Base-by-base conservation (phyloP, 2,329 filamentous ascomycete species). In the Fusarium hainanense region DNA sequence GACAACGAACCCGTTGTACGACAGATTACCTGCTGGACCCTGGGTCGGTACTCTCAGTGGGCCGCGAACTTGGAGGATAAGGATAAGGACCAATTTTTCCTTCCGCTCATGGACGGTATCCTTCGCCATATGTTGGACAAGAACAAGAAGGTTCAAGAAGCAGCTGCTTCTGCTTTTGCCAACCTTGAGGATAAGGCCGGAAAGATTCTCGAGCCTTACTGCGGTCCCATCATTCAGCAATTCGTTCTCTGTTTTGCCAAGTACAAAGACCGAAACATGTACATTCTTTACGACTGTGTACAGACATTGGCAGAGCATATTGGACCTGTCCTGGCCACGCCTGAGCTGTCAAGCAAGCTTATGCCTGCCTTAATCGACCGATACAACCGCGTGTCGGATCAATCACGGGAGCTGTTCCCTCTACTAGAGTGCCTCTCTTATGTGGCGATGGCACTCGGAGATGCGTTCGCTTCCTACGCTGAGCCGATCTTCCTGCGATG, bases 241-340 rank as follows among this genome's bases (percentile, higher is more conserved):
- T 98, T 95, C 76, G 94, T 98, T 54, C 86, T 88, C 65, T 99
- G 96, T 80, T 99, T 99, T 81, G 88, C 85, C 55, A 94, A 92
- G 81, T 99, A 98, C 88, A 98, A 99, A 85, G 95, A 98, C 80
- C 91, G 93, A 76, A 99, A 99, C 83, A 98, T 98, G 89, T 98
- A 97, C 83, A 97, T 98, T 57, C 88, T 99, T 34, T 99, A 99
- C 82, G 96, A 99, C 82, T 98, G 96, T 79, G 93, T 99, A 34
- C 96, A 99, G 82, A 99, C 96, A 1, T 85, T 99, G 60, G 96
- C 96, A 6, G 96, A 99, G 79, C 92, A 93, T 76, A 92, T 98
- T 57, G 94, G 93, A 13, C 89, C 91, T 9, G 89, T 92, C 34
- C 85, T 99, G 70, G 92, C 93, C n/a, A 86, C 89, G 66, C 92